phyloP scores from a whole-genome alignment of 257 asterid genomes.

The Scutellaria barbata region DNA sequence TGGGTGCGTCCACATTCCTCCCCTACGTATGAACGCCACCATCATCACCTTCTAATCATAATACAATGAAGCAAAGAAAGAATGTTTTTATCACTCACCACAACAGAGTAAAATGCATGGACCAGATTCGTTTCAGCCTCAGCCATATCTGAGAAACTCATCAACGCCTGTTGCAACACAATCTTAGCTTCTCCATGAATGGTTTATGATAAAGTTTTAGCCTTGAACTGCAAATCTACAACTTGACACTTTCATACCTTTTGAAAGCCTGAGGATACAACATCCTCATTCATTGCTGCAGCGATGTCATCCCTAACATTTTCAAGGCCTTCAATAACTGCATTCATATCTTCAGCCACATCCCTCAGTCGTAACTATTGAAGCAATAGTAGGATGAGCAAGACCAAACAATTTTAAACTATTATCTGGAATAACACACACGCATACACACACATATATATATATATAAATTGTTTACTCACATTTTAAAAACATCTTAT shows the following conservation, averaged over 20 bases:
- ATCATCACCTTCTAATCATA: conserved; percentile 9
- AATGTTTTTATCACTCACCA: conserved; percentile 52
- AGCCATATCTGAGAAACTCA: conserved; percentile 77
- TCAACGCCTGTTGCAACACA: conserved; percentile 63
- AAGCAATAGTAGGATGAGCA: conserved; percentile 38
- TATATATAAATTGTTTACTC: no score
- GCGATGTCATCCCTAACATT: conserved; percentile 87
- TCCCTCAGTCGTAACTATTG: conserved; percentile 80
- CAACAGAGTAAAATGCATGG: conserved; percentile 78
- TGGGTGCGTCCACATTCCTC: conserved; percentile 88
- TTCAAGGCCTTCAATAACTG: conserved; percentile 62
- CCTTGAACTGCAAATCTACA: neutral
- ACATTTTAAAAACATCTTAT: no score
- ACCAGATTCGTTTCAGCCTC: conserved; percentile 92
- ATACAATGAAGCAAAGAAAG: neutral
- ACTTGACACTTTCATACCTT: conserved; percentile 54
- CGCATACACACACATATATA: no score
- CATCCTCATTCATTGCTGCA: conserved; percentile 83
- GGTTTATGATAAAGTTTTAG: conserved; percentile 59
- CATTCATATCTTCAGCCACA: conserved; percentile 85
- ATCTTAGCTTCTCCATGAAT: neutral
- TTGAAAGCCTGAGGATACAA: conserved; percentile 75
- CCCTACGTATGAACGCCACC: conserved; percentile 52
- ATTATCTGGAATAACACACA: neutral
- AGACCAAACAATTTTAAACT: conserved; percentile 26